phyloP scores from a whole-genome alignment of 371 early-diverging fungal genomes.

The Rhizopus stolonifer region DNA sequence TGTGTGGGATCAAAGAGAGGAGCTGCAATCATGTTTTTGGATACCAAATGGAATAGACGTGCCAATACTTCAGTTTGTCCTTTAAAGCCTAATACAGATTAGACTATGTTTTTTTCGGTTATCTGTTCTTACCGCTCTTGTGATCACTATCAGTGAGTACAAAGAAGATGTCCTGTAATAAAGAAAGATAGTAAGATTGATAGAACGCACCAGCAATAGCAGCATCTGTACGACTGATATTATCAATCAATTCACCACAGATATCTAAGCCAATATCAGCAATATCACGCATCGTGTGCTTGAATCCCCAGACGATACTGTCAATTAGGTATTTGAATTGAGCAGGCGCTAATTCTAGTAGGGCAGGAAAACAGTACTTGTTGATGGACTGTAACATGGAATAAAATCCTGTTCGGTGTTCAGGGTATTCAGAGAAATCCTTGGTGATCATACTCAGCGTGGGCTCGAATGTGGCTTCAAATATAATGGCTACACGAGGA shows the following conservation, averaged over 20 bases:
- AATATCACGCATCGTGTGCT: conserved; percentile 98
- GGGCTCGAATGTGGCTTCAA: conserved; percentile 92
- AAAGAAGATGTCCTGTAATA: conserved; percentile 94
- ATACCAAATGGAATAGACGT: conserved; percentile 85
- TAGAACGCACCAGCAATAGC: conserved; percentile 86
- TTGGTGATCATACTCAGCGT: conserved; percentile 98
- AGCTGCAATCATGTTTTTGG: conserved; percentile 75
- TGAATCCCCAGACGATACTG: conserved; percentile 97
- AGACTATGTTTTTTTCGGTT: no score
- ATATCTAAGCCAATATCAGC: conserved; percentile 89
- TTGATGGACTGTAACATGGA: conserved; percentile 87
- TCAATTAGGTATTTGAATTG: conserved; percentile 90
- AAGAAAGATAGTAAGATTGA: conserved; percentile 82
- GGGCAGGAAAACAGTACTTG: conserved; percentile 85
- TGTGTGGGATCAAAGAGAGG: conserved; percentile 78
- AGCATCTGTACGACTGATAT: conserved; percentile 71
- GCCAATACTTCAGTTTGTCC: conserved; percentile 87
- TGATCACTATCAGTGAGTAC: conserved; percentile 96
- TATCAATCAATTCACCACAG: conserved; percentile 82
- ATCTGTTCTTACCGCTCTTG: conserved; percentile 62
- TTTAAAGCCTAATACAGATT: conserved; percentile 58
- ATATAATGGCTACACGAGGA: conserved; percentile 78
- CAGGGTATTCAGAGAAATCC: conserved; percentile 96
- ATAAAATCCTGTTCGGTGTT: conserved; percentile 94
- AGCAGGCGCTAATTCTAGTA: conserved; percentile 76